Base-by-base conservation (phyloP, 495 filamentous ascomycete species). In the Friedmanniomyces simplex region DNA sequence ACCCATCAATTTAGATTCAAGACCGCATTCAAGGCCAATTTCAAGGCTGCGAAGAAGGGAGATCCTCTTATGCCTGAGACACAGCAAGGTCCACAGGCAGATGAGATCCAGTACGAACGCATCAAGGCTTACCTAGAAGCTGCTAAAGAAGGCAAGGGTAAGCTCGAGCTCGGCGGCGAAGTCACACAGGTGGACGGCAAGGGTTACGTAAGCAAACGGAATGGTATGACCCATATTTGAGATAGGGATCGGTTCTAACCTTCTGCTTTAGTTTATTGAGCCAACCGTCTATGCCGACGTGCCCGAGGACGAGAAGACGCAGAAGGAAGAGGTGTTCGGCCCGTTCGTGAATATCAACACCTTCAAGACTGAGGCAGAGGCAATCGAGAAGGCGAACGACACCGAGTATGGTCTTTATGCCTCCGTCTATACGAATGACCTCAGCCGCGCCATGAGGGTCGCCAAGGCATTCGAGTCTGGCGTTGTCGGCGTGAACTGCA, bases 71-170 rank as follows among this genome's bases (percentile, higher is more conserved):
- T n/a, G n/a, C n/a, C n/a, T n/a, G n/a, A n/a, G n/a, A n/a, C n/a
- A n/a, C 22, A 8, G 8, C 34, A 37, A 37, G 34, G 34, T 8
- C 34, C 34, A 8, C 34, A 37, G 16, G 34, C 16, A 37, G 34
- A 37, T 16, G 8, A 16, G 8, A 8, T 37, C 34, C 63, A 66
- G 45, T 58, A 41, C 45, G 42, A 66, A 37, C 57, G 63, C 4
- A 50, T 66, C 39, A 55, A 62, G 22, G 30, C 13, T 2, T 65
- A 59, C 0, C 75, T 78, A 54, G 64, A 71, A 16, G 67, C 63
- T 1, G 75, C 76, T 47, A 67, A 70, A 4, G 66, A 77, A 50
- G 74, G 69, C 0, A 61, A 77, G 12, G 55, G 55, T 0, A 59
- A 68, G 34, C 63, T 70, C n/a, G 67, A 67, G 36, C 57, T 64